Conservation (phyloP, 805 yeast genomes). For the Millerozyma acaciae region DNA sequence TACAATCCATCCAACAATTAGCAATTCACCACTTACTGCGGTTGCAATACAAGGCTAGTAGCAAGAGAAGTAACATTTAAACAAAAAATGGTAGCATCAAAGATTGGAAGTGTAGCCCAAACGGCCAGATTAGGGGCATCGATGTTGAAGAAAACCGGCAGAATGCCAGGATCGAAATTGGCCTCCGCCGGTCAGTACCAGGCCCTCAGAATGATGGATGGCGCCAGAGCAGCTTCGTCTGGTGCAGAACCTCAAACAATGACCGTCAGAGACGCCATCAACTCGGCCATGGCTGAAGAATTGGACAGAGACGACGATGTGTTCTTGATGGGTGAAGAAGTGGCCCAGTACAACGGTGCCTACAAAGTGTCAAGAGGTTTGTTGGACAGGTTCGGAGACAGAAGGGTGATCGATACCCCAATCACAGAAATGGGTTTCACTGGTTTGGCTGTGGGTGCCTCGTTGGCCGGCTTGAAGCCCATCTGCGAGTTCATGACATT, state of each 20-base stretch:
- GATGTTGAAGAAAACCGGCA: constrained; percentile 24
- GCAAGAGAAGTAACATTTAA: background rate
- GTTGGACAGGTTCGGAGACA: constrained; percentile 91
- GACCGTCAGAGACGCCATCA: constrained; percentile 96
- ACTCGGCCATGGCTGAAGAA: constrained; percentile 94
- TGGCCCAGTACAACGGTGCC: constrained; percentile 99
- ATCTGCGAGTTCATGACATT: constrained; percentile 98
- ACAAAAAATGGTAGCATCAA: constrained; percentile 19
- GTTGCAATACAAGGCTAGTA: no score
- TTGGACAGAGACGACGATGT: constrained; percentile 93
- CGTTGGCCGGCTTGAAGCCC: constrained; percentile 95
- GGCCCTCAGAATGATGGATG: constrained; percentile 31
- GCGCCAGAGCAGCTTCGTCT: constrained; percentile 41
- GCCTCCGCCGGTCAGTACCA: constrained; percentile 31
- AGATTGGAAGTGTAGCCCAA: constrained; percentile 37
- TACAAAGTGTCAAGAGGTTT: constrained; percentile 95
- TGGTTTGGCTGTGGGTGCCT: constrained; percentile 92
- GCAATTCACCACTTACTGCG: no score
- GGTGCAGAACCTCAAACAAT: constrained; percentile 54
- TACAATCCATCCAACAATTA: no score
- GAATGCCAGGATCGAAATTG: constrained; percentile 16
- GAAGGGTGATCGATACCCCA: constrained; percentile 93
- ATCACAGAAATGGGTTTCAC: constrained; percentile 99
- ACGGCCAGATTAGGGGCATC: constrained; percentile 40
- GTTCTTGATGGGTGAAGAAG: constrained; percentile 97